Conservation (phyloP, 179 eudicot species). For the Carnegiea gigantea region DNA sequence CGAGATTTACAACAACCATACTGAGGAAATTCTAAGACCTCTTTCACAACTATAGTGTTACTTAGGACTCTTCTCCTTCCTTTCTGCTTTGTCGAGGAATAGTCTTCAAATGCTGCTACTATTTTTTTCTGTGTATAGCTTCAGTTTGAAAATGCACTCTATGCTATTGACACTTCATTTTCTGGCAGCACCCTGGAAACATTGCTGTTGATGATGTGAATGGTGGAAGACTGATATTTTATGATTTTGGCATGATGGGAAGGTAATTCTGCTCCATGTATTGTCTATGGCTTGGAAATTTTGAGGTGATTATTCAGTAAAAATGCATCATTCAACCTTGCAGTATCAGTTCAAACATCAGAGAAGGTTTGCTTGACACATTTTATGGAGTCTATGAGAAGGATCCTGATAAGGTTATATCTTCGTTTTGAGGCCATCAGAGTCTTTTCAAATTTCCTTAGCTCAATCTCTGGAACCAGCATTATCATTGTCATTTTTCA, state of each 20-base stretch:
- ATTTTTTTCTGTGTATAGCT: not conserved
- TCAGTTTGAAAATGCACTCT: not conserved
- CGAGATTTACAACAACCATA: not conserved
- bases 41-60: not conserved
- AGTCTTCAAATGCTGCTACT: not conserved
- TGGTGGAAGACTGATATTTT: constrained; percentile 98
- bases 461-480: constrained; percentile 7
- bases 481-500: not conserved
- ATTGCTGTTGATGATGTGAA: constrained; percentile 97
- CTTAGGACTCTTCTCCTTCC: not conserved
- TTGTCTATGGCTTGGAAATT: not conserved
- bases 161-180: constrained; percentile 13
- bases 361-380: constrained; percentile 89
- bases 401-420: constrained; percentile 81
- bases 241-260: constrained; percentile 99
- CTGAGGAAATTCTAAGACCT: not conserved
- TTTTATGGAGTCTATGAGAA: constrained; percentile 98
- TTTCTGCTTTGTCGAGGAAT: not conserved
- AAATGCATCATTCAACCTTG: constrained; percentile 28
- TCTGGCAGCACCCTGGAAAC: constrained; percentile 92
- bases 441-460: constrained; percentile 10
- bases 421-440: constrained; percentile 4
- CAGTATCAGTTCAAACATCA: constrained; percentile 92
- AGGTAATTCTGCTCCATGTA: constrained; percentile 43
- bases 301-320: constrained; percentile 2